Evolutionary conservation across 805 yeast genomes (phyloP).

Genomic region (Lachancea nothofagi): DNA sequence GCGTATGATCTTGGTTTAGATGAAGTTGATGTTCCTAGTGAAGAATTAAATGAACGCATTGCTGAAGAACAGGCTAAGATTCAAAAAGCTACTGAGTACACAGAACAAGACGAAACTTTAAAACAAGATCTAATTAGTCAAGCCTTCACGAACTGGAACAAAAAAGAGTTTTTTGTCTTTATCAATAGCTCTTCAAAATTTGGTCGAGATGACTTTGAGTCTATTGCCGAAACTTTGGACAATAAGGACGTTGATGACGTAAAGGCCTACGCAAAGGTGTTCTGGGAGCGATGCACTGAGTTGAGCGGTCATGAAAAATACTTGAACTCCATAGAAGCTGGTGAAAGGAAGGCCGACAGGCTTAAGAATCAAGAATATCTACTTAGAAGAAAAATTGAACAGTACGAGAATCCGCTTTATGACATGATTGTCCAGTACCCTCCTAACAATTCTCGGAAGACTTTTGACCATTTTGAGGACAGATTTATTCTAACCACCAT

Average conservation of each 20-base stretch:
- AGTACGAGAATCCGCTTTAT: constrained; percentile 53
- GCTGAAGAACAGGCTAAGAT: constrained; percentile 47
- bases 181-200: constrained; percentile 62
- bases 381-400: constrained; percentile 48
- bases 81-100: constrained; percentile 51
- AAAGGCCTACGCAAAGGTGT: constrained; percentile 48
- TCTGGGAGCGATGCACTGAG: constrained; percentile 56
- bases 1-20: constrained; percentile 47
- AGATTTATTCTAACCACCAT: constrained; percentile 57
- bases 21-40: constrained; percentile 12
- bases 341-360: constrained; percentile 61
- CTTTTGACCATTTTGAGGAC: constrained; percentile 66
- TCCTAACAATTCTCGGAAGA: constrained; percentile 74
- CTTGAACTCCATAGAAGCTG: constrained; percentile 62
- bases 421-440: constrained; percentile 66
- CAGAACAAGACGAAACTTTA: constrained; percentile 52
- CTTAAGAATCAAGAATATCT: constrained; percentile 50
- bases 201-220: constrained; percentile 49
- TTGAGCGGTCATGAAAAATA: constrained; percentile 71
- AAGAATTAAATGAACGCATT: constrained; percentile 17
- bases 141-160: constrained; percentile 65
- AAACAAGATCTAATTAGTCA: constrained; percentile 49
- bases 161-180: constrained; percentile 68
- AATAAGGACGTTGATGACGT: constrained; percentile 57
- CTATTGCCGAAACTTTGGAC: constrained; percentile 51